Evolutionary conservation across 305 asterid genomes (phyloP), one percentile per base, ranked within the genome.

Genomic region (Lippia alba): DNA sequence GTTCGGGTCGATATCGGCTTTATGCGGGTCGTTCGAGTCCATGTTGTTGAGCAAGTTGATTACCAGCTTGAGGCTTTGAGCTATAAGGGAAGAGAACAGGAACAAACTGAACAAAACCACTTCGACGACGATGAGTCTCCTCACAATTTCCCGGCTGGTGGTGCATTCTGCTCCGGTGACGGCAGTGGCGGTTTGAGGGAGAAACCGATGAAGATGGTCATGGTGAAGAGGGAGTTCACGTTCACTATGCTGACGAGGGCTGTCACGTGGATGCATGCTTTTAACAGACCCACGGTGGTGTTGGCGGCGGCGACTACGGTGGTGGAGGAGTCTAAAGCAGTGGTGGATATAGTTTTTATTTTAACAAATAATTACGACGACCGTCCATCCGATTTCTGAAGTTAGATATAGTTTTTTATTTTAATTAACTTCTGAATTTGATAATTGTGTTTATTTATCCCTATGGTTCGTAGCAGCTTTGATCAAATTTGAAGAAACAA

Each of bases 1-100:
- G 56, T 68, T 75, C 51, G 76, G 40, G 76, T 86, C 77, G 17
- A 86, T 80, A 18, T 74, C 84, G 11, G 86, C 86, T 59, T 70
- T 79, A 32, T 73, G 76, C 10, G 64, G 70, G 57, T 82, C 86
- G 30, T 66, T 79, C 9, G 70, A 64, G 32, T 76, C 83, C 62
- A 73, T 82, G 48, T 80, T 79, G 65, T 82, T 82, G 48, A 82
- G 36, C 32, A 82, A 61, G 61, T 71, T 81, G 78, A 86, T 81
- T 18, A 81, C 78, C 80, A 81, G 74, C 66, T 86, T 86, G 39
- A 86, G 75, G n/a, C 86, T 82, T 40, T 82, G 86, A 2, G 90
- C 84, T 56, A 80, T 61, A 12, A 84, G 80, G 66, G 82, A 78
- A 0, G 90, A 85, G 65, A 85, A 82, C 1, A 82, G 78, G 74